Percentiles rank a stretch among this genome's conserved stretches.
phyloP scores from a whole-genome alignment of 306 rosid species.

The Gynostemma pentaphyllum region DNA sequence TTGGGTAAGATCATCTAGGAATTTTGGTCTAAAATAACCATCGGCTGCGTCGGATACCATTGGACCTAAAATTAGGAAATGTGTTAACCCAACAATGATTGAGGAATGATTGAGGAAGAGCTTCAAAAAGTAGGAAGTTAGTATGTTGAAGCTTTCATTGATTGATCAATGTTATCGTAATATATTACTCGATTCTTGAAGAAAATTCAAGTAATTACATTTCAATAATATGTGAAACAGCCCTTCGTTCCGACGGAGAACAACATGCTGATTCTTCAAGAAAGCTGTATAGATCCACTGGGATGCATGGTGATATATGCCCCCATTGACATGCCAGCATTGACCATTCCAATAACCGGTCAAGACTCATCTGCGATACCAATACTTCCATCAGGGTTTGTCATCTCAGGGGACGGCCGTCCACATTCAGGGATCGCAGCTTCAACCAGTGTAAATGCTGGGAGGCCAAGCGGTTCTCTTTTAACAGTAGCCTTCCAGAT shows the following conservation, averaged over 20 bases:
- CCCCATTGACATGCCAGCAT: constrained; percentile 22
- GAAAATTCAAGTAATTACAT: too few relatives aligned
- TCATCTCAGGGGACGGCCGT: constrained; percentile 37
- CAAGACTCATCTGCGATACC: constrained; percentile 34
- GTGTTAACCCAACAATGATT: too few relatives aligned
- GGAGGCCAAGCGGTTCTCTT: constrained; percentile 29
- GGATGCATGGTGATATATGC: constrained; percentile 41
- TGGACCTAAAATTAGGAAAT: background rate
- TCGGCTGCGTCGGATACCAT: background rate
- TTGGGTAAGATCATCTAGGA: background rate
- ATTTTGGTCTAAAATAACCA: background rate
- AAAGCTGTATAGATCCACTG: constrained; percentile 29
- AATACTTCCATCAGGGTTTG: constrained; percentile 52
- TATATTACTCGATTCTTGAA: too few relatives aligned
- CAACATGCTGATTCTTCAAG: constrained; percentile 43
- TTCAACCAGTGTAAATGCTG: background rate
- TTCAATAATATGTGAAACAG: constrained; percentile 22
- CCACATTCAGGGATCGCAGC: background rate
- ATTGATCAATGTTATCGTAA: too few relatives aligned
- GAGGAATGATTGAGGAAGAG: too few relatives aligned
- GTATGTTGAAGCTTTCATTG: too few relatives aligned
- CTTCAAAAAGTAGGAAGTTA: too few relatives aligned
- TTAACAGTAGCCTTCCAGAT: constrained; percentile 44
- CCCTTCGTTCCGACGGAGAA: constrained; percentile 28
- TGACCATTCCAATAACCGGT: constrained; percentile 19